Conservation (phyloP, 1,139 yeast genomes). For the Nakaseomyces glabratus region DNA sequence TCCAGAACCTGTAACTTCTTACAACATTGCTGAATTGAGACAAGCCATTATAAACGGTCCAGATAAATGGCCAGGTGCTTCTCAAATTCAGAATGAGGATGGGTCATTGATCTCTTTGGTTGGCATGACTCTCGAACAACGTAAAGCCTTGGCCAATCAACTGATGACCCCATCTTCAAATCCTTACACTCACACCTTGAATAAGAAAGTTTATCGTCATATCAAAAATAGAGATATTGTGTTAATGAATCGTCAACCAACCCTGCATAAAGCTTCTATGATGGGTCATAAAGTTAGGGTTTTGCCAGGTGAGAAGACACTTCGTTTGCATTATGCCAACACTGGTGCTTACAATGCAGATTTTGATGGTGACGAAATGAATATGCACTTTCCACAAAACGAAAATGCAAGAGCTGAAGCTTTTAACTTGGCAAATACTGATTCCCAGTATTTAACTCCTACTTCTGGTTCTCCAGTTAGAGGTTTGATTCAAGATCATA, state of each 20-base stretch:
- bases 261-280: constrained; percentile 98
- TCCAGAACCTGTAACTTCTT: constrained; percentile 97
- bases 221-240: constrained; percentile 93
- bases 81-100: constrained; percentile 91
- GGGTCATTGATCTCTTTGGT: constrained; percentile 77
- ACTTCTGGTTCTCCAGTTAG: constrained; percentile 97
- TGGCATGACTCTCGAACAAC: constrained; percentile 87
- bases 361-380: constrained; percentile 99
- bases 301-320: constrained; percentile 92
- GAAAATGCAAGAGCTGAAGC: constrained; percentile 98
- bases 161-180: constrained; percentile 72
- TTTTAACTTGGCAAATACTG: constrained; percentile 86
- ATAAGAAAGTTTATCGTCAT: constrained; percentile 91
- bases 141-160: constrained; percentile 95
- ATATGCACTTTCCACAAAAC: constrained; percentile 98
- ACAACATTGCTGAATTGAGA: constrained; percentile 82
- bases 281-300: constrained; percentile 99
- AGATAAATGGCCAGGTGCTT: constrained; percentile 97
- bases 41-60: constrained; percentile 97
- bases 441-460: constrained; percentile 94
- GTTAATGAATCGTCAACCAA: constrained; percentile 97
- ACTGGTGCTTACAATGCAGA: constrained; percentile 99
- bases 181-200: constrained; percentile 44
- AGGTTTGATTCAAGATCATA: constrained; percentile 98
- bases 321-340: constrained; percentile 94